Percentiles rank a stretch among this genome's conserved stretches.
Conservation (phyloP, 1,139 yeast genomes). For the Tardiomyces digboiensis region DNA sequence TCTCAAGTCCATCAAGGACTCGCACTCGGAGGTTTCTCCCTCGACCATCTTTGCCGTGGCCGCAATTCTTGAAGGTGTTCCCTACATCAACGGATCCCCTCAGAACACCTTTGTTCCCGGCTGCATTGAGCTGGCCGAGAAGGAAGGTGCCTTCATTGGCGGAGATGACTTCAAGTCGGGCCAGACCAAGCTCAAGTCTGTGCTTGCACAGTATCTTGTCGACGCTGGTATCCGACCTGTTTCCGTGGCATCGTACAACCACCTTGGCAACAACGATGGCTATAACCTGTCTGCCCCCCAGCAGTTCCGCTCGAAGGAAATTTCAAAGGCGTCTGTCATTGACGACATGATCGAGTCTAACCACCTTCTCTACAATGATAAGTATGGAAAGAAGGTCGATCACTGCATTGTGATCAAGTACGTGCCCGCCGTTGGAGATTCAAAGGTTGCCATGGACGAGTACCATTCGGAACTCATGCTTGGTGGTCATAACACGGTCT, state of each 20-base stretch:
- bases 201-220: conserved; percentile 88
- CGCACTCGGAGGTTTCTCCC: conserved; percentile 82
- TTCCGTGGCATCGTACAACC: conserved; percentile 92
- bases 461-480: conserved; percentile 94
- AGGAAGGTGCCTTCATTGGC: conserved; percentile 69
- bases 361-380: conserved; percentile 74
- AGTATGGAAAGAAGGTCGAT: conserved; percentile 70
- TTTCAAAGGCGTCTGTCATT: conserved; percentile 85
- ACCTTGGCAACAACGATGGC: conserved; percentile 95
- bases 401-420: conserved; percentile 96
- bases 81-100: conserved; percentile 95
- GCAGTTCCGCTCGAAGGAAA: conserved; percentile 94
- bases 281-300: conserved; percentile 83
- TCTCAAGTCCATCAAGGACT: conserved; percentile 60
- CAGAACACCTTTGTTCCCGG: conserved; percentile 98
- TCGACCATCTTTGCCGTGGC: conserved; percentile 93
- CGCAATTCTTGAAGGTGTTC: conserved; percentile 74
- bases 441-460: conserved; percentile 98
- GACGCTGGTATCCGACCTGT: conserved; percentile 97
- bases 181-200: conserved; percentile 92
- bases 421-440: conserved; percentile 89
- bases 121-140: conserved; percentile 80
- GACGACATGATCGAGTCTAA: conserved; percentile 93
- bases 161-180: conserved; percentile 98
- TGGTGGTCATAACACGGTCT: conserved; percentile 93